Base-by-base conservation (phyloP, 192 early-diverging fungal genomes). In the Backusella luteola region DNA sequence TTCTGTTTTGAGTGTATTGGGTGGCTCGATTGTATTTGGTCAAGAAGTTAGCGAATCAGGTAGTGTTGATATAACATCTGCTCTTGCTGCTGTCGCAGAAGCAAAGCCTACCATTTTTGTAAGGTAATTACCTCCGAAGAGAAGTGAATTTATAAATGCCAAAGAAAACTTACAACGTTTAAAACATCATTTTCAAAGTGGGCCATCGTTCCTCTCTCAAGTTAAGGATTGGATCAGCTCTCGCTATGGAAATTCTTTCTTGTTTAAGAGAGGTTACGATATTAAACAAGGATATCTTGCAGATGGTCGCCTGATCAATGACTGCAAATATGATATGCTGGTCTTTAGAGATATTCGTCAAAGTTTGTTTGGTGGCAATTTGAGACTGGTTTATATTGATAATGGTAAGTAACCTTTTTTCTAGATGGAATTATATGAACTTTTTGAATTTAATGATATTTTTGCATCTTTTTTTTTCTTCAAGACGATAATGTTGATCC, bases 21-120 rank as follows among this genome's bases (percentile, higher is more conserved):
- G 94, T 32, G 93, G 84, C 41, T 86, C 86, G 3, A 91, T 96
- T 67, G 95, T 93, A 17, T 91, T 91, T 83, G 93, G 75, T 63
- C 80, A 77, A 38, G 79, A 78, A 72, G 29, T 63, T 46, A 32
- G 53, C 15, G 76, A 77, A 29, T 49, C 53, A 36, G 72, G 46
- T 14, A 52, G 42, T 3, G 84, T 83, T 41, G 80, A 90, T 77
- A 84, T 87, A 11, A 76, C 89, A 44, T 83, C 85, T 19, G 72
- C 96, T 34, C 81, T 96, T 34, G 89, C 94, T 34, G 92, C 93
- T 76, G 81, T 95, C 63, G 87, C 87, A 66, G 75, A 86, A 26
- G 88, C 95, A 49, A 77, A 87, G 35, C 96, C 96, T 6, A 95
- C 93, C 19, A 69, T 96, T 41, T 93, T 97, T 74, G 86, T 80